phyloP scores from a whole-genome alignment of 495 filamentous ascomycete species.

The Ascodesmis nigricans region DNA sequence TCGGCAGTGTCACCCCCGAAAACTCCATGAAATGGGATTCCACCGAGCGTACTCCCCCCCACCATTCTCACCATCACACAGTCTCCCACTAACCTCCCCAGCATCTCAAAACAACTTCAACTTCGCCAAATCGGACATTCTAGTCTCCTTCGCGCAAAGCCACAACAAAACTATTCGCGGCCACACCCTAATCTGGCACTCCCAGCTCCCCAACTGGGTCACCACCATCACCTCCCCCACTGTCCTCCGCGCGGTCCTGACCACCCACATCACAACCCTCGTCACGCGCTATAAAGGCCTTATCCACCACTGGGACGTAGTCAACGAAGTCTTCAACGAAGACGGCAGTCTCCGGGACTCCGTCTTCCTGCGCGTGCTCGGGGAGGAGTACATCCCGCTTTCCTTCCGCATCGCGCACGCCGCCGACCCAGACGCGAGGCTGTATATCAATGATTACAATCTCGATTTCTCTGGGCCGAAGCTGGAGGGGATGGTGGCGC shows the following conservation, averaged over 20 bases:
- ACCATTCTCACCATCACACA: not conserved
- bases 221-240: constrained; percentile 28
- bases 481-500: constrained; percentile 24
- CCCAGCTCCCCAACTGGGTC: constrained; percentile 37
- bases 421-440: constrained; percentile 29
- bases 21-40: constrained; percentile 46
- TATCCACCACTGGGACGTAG: constrained; percentile 37
- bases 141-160: constrained; percentile 36
- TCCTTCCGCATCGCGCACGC: constrained; percentile 29
- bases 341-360: constrained; percentile 25
- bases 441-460: constrained; percentile 54
- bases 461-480: constrained; percentile 35
- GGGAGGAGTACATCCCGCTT: constrained; percentile 28
- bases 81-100: too few species aligned
- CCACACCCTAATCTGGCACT: constrained; percentile 42
- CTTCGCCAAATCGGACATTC: constrained; percentile 31
- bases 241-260: constrained; percentile 31
- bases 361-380: constrained; percentile 26
- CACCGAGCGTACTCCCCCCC: too few species aligned
- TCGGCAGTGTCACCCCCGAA: constrained; percentile 43
- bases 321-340: constrained; percentile 32
- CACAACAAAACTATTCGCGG: constrained; percentile 39
- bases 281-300: constrained; percentile 39
- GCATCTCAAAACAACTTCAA: constrained; percentile 28
- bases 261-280: constrained; percentile 37